These are phyloP conservation scores for Candida albicans DNA, from an alignment of 1,139 yeast species.

Conservation along the genomic window DNA sequence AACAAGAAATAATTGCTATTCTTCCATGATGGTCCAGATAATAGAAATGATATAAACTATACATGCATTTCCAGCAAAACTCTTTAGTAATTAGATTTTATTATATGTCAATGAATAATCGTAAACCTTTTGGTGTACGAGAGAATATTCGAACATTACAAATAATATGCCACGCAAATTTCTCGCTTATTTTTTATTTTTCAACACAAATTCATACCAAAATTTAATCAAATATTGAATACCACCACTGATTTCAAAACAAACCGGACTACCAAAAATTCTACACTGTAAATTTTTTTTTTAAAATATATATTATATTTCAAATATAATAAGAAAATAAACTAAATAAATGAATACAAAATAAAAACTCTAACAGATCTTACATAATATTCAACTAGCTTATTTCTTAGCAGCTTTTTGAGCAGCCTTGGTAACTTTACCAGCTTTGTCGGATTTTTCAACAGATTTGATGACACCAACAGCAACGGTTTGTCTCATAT, in stretches of 20 bases:
- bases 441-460: conserved; percentile 91
- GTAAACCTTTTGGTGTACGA: too few relatives aligned
- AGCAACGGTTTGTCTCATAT: conserved; percentile 99
- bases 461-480: conserved; percentile 99
- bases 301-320: conserved; percentile 5
- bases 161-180: too few relatives aligned
- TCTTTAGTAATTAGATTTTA: too few relatives aligned
- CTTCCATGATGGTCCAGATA: too few relatives aligned
- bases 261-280: too few relatives aligned
- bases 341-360: conserved; percentile 6
- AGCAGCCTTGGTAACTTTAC: conserved; percentile 99
- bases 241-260: too few relatives aligned
- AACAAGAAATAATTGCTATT: too few relatives aligned
- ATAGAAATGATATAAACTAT: too few relatives aligned
- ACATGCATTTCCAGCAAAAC: too few relatives aligned
- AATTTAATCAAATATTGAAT: not conserved
- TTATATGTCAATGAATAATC: too few relatives aligned
- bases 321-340: conserved; percentile 6
- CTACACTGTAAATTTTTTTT: not conserved
- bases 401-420: conserved; percentile 97
- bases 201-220: not conserved
- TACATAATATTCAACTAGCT: conserved; percentile 20
- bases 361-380: conserved; percentile 4
- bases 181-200: too few relatives aligned
- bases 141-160: too few relatives aligned